Base-by-base conservation (phyloP, 148 eudicot species). In the Rhododendron vialii region DNA sequence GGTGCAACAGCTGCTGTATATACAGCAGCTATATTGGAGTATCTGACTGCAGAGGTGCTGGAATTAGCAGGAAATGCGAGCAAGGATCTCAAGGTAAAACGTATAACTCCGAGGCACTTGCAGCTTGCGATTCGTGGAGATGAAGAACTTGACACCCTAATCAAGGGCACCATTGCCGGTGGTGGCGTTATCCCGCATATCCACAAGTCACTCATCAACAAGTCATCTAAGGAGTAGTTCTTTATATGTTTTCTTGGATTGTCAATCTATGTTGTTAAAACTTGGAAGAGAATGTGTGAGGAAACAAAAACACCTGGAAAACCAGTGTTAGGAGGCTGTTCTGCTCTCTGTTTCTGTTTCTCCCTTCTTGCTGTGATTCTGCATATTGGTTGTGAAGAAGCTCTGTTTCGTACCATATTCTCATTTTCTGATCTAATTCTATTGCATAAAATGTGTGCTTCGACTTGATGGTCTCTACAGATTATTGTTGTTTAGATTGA, bases 31-130 rank as follows among this genome's bases (percentile, higher is more conserved):
- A 83, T 83, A 63, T 67, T 83, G 77, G 85, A 83, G 57, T 83
- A 83, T 41, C 85, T 83, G 77, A 83, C 85, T 22, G 85, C 85
- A 43, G 85, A 83, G 28, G 85, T 83, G 50, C 85, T 83, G 61
- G 85, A 83, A 41, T 83, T 83, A 28, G 85, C 85, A 83, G 85
- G 85, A 63, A 83, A 83, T 83, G 85, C 85, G 17, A 83, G 85
- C 53, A 83, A 83, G 77, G 85, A 83, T 83, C 74, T 83, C 28
- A 83, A 83, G 74, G 85, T 83, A 20, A 83, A 83, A 61, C 85
- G 85, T 22, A 83, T 83, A 83, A 83, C 85, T 8, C 85, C 85
- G 8, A 83, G 85, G 85, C 85, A 83, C 78, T 83, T 83, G 85
- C 85, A 83, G 85, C 85, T 83, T 12, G 85, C 85, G 4, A 83